A percentile compares a stretch with the other conserved stretches of the same genome.
These are phyloP conservation scores for Aspergillus brasiliensis DNA, from an alignment of 2,329 filamentous ascomycete species.

Conservation along the genomic window DNA sequence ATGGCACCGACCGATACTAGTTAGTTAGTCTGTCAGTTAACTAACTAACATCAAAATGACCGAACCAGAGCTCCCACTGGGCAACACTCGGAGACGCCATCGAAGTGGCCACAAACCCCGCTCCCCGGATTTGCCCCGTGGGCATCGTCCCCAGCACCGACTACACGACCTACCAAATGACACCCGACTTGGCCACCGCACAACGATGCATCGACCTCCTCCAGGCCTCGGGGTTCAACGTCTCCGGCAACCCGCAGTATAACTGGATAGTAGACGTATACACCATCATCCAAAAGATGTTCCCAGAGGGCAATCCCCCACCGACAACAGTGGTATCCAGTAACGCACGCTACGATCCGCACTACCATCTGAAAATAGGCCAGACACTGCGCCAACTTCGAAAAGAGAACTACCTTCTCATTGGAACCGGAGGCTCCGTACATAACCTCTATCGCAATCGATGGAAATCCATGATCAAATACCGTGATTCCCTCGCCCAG, in stretches of 20 bases:
- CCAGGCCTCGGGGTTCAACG: neutral
- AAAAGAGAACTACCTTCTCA: neutral
- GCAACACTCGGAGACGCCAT: neutral
- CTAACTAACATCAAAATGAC: neutral
- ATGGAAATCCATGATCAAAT: neutral
- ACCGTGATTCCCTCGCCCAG: neutral
- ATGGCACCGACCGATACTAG: too few species aligned
- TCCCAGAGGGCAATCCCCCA: neutral
- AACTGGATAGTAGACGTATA: neutral
- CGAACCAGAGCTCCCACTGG: neutral
- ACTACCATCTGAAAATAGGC: neutral
- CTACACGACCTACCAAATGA: neutral
- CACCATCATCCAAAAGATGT: neutral
- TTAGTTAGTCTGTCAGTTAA: too few species aligned
- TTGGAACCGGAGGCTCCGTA: neutral
- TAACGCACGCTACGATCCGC: conserved; percentile 41
- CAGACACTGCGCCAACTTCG: neutral
- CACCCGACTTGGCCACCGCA: neutral
- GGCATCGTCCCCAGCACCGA: neutral
- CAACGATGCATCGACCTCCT: neutral
- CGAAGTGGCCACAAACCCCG: neutral
- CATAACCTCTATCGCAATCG: neutral
- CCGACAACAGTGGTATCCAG: neutral
- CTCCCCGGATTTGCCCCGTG: neutral
- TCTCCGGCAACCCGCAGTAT: neutral